Percentiles rank a stretch among this genome's conserved stretches.
Conservation (phyloP, 257 asterid species). For the Hygrophila difformis region DNA sequence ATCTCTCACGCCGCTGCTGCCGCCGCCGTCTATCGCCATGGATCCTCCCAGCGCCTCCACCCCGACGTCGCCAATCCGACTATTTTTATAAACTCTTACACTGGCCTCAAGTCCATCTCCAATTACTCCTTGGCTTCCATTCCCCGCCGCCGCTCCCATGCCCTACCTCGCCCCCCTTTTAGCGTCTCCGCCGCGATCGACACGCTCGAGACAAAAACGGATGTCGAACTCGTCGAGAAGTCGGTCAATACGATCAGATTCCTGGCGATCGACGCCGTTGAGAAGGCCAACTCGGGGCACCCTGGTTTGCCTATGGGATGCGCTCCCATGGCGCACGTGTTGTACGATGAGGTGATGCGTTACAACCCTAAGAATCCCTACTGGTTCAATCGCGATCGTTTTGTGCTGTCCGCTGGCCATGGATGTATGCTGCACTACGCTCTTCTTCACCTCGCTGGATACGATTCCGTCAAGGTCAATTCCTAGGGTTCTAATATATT, state of each 20-base stretch:
- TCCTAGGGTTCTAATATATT: background rate
- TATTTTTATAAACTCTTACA: conserved; percentile 33
- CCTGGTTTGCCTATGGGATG: conserved; percentile 91
- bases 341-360: conserved; percentile 89
- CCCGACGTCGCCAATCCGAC: background rate
- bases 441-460: conserved; percentile 65
- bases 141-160: conserved; percentile 26
- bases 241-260: conserved; percentile 73
- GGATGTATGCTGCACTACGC: conserved; percentile 87
- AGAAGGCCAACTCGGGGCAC: conserved; percentile 84
- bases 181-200: conserved; percentile 64
- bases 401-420: conserved; percentile 93
- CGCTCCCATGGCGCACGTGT: conserved; percentile 86
- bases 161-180: conserved; percentile 19
- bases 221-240: conserved; percentile 52
- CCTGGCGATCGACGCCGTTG: conserved; percentile 77
- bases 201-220: conserved; percentile 51
- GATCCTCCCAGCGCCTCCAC: conserved; percentile 28
- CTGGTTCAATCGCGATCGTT: conserved; percentile 91
- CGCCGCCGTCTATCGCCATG: conserved; percentile 55
- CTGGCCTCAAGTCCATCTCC: conserved; percentile 52
- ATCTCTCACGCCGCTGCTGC: conserved; percentile 86
- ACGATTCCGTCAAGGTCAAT: conserved; percentile 58
- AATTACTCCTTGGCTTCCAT: conserved; percentile 17
- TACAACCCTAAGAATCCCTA: conserved; percentile 86